Conservation (phyloP, 371 early-diverging fungal species). For the Fennellomyces sp. region DNA sequence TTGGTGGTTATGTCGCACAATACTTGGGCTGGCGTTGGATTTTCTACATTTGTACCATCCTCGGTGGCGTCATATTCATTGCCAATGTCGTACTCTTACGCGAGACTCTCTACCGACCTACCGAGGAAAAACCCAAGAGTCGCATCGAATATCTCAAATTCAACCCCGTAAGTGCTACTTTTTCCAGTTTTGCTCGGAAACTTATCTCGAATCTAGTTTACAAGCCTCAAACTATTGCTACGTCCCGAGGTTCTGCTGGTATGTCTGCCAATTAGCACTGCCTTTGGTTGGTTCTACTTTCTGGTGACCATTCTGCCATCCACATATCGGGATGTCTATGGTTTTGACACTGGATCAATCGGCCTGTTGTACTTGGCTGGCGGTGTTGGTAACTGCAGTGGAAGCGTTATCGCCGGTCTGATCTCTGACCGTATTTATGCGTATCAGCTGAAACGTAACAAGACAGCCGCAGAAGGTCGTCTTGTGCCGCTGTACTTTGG, state of each 20-base stretch:
- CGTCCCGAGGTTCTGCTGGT: conserved; percentile 21
- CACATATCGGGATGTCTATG: conserved; percentile 38
- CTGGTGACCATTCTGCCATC: conserved; percentile 50
- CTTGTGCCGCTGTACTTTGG: conserved; percentile 30
- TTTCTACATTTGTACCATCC: conserved; percentile 53
- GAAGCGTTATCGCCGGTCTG: conserved; percentile 46
- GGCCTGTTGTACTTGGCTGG: conserved; percentile 53
- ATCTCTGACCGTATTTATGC: conserved; percentile 26
- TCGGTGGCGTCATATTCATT: conserved; percentile 48
- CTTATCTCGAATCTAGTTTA: conserved; percentile 19
- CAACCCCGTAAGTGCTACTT: conserved; percentile 34
- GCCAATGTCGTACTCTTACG: conserved; percentile 48
- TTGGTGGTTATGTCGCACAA: conserved; percentile 59
- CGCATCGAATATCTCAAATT: conserved; percentile 24
- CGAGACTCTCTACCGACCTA: conserved; percentile 46
- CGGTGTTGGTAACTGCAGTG: conserved; percentile 54
- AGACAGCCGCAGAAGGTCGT: conserved; percentile 19
- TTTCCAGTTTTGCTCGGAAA: neutral
- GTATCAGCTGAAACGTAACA: conserved; percentile 15
- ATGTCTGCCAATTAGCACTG: conserved; percentile 27
- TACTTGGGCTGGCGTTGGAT: conserved; percentile 62
- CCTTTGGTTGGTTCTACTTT: conserved; percentile 56
- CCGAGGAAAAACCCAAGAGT: neutral
- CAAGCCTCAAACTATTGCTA: conserved; percentile 25
- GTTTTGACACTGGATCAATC: conserved; percentile 44